Conservation (phyloP, 441 rosid species). For the Gossypium davidsonii region DNA sequence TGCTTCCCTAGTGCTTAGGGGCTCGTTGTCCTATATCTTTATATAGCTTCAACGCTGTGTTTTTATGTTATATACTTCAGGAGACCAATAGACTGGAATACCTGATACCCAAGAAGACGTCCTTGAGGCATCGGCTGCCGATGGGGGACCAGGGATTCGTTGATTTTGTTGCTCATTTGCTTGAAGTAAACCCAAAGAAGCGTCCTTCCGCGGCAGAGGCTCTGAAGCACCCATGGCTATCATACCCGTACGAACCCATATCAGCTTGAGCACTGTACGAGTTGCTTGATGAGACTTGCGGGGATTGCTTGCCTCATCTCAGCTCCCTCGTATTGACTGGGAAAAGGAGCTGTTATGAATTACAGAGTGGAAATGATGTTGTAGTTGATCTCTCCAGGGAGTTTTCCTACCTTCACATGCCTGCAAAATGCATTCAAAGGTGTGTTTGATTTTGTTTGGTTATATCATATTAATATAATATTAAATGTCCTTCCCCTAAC, state of each 20-base stretch:
- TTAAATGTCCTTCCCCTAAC: conserved; percentile 13
- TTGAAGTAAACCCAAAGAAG: conserved; percentile 79
- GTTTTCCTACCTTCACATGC: conserved; percentile 17
- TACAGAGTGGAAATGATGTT: conserved; percentile 11
- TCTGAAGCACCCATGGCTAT: conserved; percentile 87
- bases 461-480: conserved; percentile 2
- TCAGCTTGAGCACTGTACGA: conserved; percentile 45
- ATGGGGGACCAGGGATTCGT: conserved; percentile 97
- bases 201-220: conserved; percentile 91
- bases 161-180: conserved; percentile 75
- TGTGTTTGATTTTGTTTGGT: conserved; percentile 30
- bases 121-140: conserved; percentile 75
- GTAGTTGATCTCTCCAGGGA: conserved; percentile 7
- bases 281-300: not conserved
- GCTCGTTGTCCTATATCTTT: not conserved
- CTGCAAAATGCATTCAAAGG: conserved; percentile 27
- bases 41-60: not conserved
- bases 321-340: conserved; percentile 5
- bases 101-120: conserved; percentile 80
- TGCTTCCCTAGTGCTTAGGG: not conserved
- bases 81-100: conserved; percentile 76
- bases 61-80: conserved; percentile 35
- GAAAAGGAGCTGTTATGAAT: conserved; percentile 19
- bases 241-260: conserved; percentile 86
- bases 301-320: not conserved